Evolutionary conservation across 2,329 filamentous ascomycete species (phyloP).

Genomic region (Ophiocordyceps camponoti-leonardi): DNA sequence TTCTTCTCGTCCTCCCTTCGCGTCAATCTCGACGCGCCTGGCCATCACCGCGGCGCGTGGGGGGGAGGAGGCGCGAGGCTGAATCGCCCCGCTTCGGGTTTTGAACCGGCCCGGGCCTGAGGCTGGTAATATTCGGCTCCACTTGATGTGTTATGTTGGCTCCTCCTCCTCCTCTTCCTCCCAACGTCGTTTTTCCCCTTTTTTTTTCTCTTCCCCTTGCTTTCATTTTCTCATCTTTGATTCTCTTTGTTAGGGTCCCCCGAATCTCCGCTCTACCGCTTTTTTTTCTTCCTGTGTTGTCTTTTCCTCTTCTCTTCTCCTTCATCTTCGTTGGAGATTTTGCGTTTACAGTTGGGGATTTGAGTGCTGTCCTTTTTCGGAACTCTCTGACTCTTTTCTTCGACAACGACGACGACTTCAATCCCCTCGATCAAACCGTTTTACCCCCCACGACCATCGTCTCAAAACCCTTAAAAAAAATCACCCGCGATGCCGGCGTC

Average conservation of each 20-base stretch:
- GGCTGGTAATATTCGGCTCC: neutral
- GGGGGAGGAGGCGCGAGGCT: neutral
- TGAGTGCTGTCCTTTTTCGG: neutral
- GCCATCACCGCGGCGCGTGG: neutral
- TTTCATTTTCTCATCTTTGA: neutral
- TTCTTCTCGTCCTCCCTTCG: no score
- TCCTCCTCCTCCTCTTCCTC: neutral
- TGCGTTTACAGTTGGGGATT: no score
- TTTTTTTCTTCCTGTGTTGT: neutral
- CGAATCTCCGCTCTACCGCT: neutral
- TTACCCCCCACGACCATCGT: no score
- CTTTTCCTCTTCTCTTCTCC: neutral
- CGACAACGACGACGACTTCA: neutral
- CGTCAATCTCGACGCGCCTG: slow-evolving; percentile 4
- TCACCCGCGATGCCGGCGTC: slow-evolving; percentile 27
- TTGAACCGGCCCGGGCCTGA: neutral
- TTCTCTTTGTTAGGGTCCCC: neutral
- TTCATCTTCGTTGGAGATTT: neutral
- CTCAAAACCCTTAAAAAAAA: no score
- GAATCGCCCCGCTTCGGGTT: neutral
- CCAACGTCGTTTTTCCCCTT: neutral
- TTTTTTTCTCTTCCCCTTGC: no score
- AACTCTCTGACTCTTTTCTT: neutral
- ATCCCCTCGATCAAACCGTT: neutral
- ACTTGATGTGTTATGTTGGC: neutral